phyloP scores from a whole-genome alignment of 164 flowering plant species.

The Litsea cubeba region DNA sequence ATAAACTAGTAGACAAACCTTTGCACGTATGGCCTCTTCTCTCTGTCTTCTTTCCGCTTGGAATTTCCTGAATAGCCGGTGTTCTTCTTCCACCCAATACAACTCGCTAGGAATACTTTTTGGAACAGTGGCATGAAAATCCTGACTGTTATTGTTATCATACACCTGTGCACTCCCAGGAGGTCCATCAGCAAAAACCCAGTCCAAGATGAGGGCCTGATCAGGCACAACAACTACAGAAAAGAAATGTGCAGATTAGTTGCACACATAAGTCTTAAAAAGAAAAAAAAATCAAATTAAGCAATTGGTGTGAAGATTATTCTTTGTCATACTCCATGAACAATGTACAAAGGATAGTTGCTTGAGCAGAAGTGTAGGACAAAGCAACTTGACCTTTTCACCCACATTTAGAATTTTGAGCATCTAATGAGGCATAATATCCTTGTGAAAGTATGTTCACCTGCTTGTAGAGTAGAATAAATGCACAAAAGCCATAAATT shows the following conservation, averaged over 20 bases:
- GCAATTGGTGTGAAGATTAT: not conserved
- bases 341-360: not conserved
- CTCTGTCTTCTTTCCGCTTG: conserved; percentile 67
- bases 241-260: conserved; percentile 7
- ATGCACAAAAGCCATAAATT: too few relatives aligned
- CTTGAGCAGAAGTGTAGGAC: not conserved
- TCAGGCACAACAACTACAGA: conserved; percentile 76
- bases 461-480: too few relatives aligned
- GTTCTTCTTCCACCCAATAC: conserved; percentile 86
- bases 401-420: not conserved
- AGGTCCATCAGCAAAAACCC: conserved; percentile 98
- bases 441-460: not conserved
- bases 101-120: conserved; percentile 46
- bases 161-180: conserved; percentile 61
- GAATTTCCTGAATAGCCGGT: conserved; percentile 48
- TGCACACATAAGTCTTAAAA: conserved; percentile 1
- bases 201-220: conserved; percentile 71
- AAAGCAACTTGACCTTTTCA: not conserved
- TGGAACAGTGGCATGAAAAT: conserved; percentile 85
- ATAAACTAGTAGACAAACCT: conserved; percentile 41
- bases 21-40: conserved; percentile 75
- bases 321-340: not conserved
- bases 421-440: not conserved
- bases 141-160: conserved; percentile 77
- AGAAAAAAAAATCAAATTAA: not conserved